These are phyloP conservation scores for Candida ulmi DNA, from an alignment of 805 yeast species.

Conservation along the genomic window DNA sequence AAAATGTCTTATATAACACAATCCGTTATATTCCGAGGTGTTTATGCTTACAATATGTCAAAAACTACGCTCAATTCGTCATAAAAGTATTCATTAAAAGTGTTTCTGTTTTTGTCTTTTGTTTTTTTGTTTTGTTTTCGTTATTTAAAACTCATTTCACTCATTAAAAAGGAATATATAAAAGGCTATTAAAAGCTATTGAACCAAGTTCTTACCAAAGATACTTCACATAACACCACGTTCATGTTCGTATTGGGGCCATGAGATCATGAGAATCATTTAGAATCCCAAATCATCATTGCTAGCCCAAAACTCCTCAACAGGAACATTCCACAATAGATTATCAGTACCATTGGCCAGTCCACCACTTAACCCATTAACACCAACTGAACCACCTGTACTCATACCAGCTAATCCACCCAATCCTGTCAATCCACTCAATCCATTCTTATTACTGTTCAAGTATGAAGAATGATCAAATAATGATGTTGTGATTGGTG, in stretches of 20 bases:
- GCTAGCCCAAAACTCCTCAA: slow-evolving; percentile 44
- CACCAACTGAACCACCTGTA: not conserved
- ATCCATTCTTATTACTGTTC: not conserved
- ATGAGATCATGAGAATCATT: too few species aligned
- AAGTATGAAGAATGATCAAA: slow-evolving; percentile 20
- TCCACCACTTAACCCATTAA: not conserved
- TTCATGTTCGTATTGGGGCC: too few species aligned
- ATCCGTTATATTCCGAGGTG: too few species aligned
- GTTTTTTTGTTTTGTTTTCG: not conserved
- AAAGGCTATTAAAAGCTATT: too few species aligned
- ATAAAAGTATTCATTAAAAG: not conserved
- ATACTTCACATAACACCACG: too few species aligned
- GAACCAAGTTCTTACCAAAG: too few species aligned
- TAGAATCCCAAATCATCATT: slow-evolving; percentile 42
- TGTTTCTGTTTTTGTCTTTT: not conserved
- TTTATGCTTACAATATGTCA: too few species aligned
- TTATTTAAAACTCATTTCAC: not conserved
- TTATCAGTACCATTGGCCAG: slow-evolving; percentile 1
- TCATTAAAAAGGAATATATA: not conserved
- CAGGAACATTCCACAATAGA: slow-evolving; percentile 26
- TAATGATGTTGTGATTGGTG: slow-evolving; percentile 17
- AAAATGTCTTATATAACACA: too few species aligned
- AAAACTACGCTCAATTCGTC: too few species aligned
- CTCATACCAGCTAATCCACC: not conserved
- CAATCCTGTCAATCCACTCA: slow-evolving; percentile 1